Evolutionary conservation across 441 rosid genomes (phyloP).

Genomic region (Erodium texanum): DNA sequence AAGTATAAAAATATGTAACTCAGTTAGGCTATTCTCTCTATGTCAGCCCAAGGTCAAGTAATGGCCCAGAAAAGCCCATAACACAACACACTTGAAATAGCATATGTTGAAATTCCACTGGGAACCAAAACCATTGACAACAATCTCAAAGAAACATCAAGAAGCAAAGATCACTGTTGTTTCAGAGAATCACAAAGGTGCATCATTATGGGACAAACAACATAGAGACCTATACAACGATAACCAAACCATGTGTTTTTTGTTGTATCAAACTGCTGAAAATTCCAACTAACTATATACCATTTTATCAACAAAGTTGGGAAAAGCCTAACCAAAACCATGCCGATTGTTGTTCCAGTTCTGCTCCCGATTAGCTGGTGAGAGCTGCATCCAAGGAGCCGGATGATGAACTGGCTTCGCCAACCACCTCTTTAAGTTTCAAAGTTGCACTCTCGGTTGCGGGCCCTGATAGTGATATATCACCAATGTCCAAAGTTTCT

Average conservation of each 20-base stretch:
- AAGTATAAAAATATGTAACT: too few species aligned
- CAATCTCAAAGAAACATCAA: neutral
- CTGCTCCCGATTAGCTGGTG: neutral
- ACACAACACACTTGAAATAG: too few species aligned
- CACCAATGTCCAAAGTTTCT: slow-evolving; percentile 70
- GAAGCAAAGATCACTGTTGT: neutral
- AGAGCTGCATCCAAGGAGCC: slow-evolving; percentile 28
- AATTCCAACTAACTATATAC: neutral
- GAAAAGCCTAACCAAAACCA: neutral
- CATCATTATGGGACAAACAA: too few species aligned
- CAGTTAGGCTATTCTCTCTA: too few species aligned
- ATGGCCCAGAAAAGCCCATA: too few species aligned
- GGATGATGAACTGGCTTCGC: slow-evolving; percentile 43
- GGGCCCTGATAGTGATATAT: slow-evolving; percentile 36
- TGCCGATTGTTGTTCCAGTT: neutral
- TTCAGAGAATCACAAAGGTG: neutral
- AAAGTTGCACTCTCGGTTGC: slow-evolving; percentile 30
- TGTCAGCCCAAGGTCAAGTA: too few species aligned
- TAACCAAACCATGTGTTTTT: neutral
- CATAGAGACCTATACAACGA: neutral
- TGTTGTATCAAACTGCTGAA: neutral
- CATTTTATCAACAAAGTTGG: neutral
- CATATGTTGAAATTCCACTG: neutral
- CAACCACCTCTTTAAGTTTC: slow-evolving; percentile 42
- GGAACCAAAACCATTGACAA: neutral